Percentiles rank a stretch among this genome's conserved stretches.
phyloP scores from a whole-genome alignment of 2,329 filamentous ascomycete species.

The Domatiomyces globalis region DNA sequence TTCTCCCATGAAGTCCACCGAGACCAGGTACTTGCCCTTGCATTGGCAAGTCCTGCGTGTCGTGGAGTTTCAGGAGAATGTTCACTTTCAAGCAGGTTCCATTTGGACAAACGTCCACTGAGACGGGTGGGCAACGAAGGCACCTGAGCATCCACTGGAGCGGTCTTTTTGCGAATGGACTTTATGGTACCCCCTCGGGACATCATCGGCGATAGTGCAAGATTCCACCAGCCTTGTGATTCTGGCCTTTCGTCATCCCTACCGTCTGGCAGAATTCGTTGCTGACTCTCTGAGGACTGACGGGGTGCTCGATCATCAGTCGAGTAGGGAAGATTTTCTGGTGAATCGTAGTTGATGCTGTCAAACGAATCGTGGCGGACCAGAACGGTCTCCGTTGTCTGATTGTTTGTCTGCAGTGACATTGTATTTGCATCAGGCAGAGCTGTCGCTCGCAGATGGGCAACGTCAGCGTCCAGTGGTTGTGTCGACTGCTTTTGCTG shows the following conservation, averaged over 20 bases:
- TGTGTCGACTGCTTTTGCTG: neutral
- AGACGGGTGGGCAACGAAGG: constrained; percentile 7
- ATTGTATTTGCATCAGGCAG: neutral
- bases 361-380: neutral
- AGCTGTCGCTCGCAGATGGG: too few species aligned
- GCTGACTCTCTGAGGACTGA: constrained; percentile 20
- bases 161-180: neutral
- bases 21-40: constrained; percentile 16
- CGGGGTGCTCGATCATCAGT: neutral
- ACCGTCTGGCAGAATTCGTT: constrained; percentile 20
- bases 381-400: neutral
- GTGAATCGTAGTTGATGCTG: neutral
- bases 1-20: constrained; percentile 18
- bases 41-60: constrained; percentile 13
- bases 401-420: neutral
- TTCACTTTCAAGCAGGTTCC: constrained; percentile 16
- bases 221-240: constrained; percentile 38
- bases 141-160: neutral
- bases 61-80: constrained; percentile 25
- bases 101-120: neutral
- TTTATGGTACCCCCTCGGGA: constrained; percentile 25
- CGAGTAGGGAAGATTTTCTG: too few species aligned
- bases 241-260: constrained; percentile 23
- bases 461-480: neutral
- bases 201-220: constrained; percentile 32